These are phyloP conservation scores for Leccinum variicolor DNA, from an alignment of 768 basidiomycete species.

Conservation along the genomic window DNA sequence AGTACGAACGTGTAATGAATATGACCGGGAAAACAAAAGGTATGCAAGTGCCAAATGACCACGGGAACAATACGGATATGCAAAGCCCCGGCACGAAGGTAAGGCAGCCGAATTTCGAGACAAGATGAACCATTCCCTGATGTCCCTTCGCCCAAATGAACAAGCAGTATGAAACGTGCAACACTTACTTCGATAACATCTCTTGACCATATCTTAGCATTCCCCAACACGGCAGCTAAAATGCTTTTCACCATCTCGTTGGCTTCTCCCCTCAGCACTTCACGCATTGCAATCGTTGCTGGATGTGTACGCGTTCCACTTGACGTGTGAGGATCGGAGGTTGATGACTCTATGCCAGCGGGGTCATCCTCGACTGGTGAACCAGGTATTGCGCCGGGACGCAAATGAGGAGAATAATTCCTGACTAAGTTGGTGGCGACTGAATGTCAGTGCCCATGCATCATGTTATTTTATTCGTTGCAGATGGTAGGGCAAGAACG, in stretches of 20 bases:
- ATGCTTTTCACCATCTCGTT: conserved; percentile 72
- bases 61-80: conserved; percentile 23
- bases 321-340: conserved; percentile 40
- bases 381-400: conserved; percentile 26
- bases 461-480: conserved; percentile 21
- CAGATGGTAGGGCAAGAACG: conserved; percentile 31
- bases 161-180: conserved; percentile 1
- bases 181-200: conserved; percentile 39
- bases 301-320: conserved; percentile 51
- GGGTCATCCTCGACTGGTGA: conserved; percentile 6
- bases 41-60: conserved; percentile 45
- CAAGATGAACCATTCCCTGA: conserved; percentile 43
- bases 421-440: conserved; percentile 87
- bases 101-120: conserved; percentile 36
- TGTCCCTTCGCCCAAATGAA: neutral
- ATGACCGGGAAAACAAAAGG: neutral
- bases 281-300: conserved; percentile 64
- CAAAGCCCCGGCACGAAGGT: neutral
- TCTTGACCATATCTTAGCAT: conserved; percentile 57
- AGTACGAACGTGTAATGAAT: neutral
- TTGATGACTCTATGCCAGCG: conserved; percentile 1
- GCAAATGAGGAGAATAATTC: conserved; percentile 87
- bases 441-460: conserved; percentile 65
- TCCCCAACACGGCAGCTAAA: conserved; percentile 17
- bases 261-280: conserved; percentile 61